Percentiles rank a stretch among this genome's conserved stretches.
Evolutionary conservation across 306 rosid species (phyloP).

Genomic region (Fragaria vesca): DNA sequence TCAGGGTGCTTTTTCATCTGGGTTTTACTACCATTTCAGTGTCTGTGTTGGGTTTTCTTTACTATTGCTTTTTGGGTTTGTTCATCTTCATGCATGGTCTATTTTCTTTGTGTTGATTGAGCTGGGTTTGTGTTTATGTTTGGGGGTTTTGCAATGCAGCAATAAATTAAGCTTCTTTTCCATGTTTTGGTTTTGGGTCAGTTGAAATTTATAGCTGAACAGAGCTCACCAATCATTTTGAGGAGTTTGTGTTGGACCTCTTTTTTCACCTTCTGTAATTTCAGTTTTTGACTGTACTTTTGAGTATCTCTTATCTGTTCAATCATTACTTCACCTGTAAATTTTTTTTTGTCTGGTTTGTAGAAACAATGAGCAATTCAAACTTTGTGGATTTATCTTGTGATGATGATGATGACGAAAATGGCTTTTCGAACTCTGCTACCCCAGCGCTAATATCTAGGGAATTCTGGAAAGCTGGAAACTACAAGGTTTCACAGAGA

Average conservation of each 20-base stretch:
- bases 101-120: not conserved
- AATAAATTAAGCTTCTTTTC: not conserved
- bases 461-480: conserved; percentile 95
- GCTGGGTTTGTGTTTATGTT: not conserved
- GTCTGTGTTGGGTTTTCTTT: not conserved
- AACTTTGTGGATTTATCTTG: conserved; percentile 61
- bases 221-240: not conserved
- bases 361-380: conserved; percentile 8
- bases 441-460: conserved; percentile 60
- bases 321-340: not conserved
- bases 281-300: not conserved
- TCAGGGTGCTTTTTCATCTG: not conserved
- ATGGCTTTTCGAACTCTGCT: conserved; percentile 31
- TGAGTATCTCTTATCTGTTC: not conserved
- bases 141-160: conserved; percentile 1
- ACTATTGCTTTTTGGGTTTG: not conserved
- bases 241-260: not conserved
- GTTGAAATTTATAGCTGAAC: not conserved
- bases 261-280: not conserved
- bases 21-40: not conserved
- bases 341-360: not conserved
- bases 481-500: conserved; percentile 42
- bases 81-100: not conserved
- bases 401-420: conserved; percentile 47
- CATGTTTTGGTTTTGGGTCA: not conserved